Percentiles rank a stretch among this genome's conserved stretches.
Evolutionary conservation across 2,329 filamentous ascomycete genomes (phyloP).

Genomic region (Botryotinia globosa): DNA sequence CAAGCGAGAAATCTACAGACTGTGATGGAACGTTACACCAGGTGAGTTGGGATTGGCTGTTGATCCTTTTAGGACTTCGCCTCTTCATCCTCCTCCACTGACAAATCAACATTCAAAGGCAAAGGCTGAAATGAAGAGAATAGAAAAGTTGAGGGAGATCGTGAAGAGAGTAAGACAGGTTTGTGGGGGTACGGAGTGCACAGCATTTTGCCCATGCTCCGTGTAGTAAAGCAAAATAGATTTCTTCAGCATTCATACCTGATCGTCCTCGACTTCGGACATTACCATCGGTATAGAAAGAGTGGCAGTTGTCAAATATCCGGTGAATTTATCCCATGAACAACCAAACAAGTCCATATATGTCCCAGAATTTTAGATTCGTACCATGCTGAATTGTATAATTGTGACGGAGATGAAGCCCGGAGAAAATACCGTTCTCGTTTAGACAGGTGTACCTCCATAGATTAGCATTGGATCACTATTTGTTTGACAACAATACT

Average conservation of each 20-base stretch:
- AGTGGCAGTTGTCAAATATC: not conserved
- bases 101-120: not conserved
- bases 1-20: not conserved
- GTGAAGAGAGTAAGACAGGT: conserved; percentile 4
- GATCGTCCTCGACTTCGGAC: not conserved
- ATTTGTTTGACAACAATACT: not conserved
- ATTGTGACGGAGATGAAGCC: conserved; percentile 7
- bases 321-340: not conserved
- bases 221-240: not conserved
- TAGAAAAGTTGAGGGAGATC: not conserved
- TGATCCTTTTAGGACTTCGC: conserved; percentile 16
- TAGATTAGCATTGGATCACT: conserved; percentile 1
- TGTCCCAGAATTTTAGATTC: not conserved
- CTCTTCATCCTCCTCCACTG: not conserved
- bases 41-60: not conserved
- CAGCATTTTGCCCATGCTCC: not conserved
- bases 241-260: not conserved
- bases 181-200: conserved; percentile 6
- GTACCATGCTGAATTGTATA: not conserved
- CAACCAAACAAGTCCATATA: not conserved
- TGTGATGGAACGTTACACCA: conserved; percentile 21
- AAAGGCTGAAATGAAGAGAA: not conserved
- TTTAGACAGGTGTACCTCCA: not conserved
- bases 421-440: conserved; percentile 1
- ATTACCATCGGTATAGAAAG: not conserved